Conservation (phyloP, 2,329 filamentous ascomycete species). For the Penicillium italicum region DNA sequence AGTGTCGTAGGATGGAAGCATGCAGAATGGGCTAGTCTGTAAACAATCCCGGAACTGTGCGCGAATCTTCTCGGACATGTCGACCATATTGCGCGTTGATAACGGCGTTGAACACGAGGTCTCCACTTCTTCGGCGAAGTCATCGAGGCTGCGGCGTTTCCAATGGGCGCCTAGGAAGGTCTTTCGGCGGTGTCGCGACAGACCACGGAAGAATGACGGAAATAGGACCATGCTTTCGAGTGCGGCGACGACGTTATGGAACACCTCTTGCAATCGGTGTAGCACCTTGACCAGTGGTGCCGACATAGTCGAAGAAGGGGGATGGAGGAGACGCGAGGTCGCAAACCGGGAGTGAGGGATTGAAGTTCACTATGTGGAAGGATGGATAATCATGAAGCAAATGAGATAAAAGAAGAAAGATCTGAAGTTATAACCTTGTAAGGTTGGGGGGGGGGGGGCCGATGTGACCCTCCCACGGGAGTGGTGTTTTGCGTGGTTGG, state of each 20-base stretch:
- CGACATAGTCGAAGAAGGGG: slow-evolving; percentile 30
- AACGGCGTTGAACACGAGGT: slow-evolving; percentile 37
- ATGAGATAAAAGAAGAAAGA: slow-evolving; percentile 16
- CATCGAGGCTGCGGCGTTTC: slow-evolving; percentile 37
- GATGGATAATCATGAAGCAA: slow-evolving; percentile 12
- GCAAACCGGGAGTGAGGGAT: background rate
- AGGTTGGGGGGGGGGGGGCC: background rate
- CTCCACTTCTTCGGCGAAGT: slow-evolving; percentile 41
- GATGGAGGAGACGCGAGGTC: background rate
- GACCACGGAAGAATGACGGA: slow-evolving; percentile 37
- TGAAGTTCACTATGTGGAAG: background rate
- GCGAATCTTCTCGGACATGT: slow-evolving; percentile 45
- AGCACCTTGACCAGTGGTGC: slow-evolving; percentile 38
- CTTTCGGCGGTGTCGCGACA: slow-evolving; percentile 32
- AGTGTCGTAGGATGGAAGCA: slow-evolving; percentile 64
- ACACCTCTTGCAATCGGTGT: slow-evolving; percentile 41
- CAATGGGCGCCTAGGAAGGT: slow-evolving; percentile 34
- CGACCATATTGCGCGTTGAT: slow-evolving; percentile 36
- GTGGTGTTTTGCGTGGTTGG: slow-evolving; percentile 22
- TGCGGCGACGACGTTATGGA: slow-evolving; percentile 38
- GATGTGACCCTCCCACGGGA: slow-evolving; percentile 25
- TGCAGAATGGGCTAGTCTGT: slow-evolving; percentile 56
- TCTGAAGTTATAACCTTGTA: slow-evolving; percentile 10
- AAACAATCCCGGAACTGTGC: slow-evolving; percentile 55
- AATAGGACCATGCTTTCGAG: slow-evolving; percentile 43